phyloP scores from a whole-genome alignment of 805 yeast genomes.

The Candida cerambycidarum region DNA sequence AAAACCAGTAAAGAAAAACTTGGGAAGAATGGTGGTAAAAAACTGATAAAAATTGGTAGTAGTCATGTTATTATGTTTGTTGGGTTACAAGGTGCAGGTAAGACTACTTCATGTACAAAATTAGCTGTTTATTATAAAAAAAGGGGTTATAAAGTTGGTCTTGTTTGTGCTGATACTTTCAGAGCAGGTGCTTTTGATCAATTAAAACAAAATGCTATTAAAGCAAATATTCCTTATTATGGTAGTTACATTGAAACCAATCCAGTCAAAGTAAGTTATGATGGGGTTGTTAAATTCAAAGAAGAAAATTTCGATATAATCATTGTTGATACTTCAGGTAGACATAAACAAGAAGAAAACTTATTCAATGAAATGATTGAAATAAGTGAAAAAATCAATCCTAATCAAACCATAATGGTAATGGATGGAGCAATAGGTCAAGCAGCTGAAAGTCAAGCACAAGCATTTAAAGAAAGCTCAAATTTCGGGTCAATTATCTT shows the following conservation, averaged over 20 bases:
- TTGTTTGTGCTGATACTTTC: slow-evolving; percentile 98
- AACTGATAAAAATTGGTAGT: slow-evolving; percentile 4
- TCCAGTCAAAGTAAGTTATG: slow-evolving; percentile 87
- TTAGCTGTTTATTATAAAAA: slow-evolving; percentile 92
- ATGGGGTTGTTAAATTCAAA: slow-evolving; percentile 89
- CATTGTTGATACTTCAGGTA: slow-evolving; percentile 96
- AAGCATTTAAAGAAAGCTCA: slow-evolving; percentile 89
- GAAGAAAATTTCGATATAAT: slow-evolving; percentile 89
- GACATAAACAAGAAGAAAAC: slow-evolving; percentile 93
- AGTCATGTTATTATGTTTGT: slow-evolving; percentile 89
- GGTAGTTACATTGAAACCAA: slow-evolving; percentile 96
- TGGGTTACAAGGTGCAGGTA: slow-evolving; percentile 98
- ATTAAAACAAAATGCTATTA: slow-evolving; percentile 94
- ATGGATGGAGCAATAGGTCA: slow-evolving; percentile 97
- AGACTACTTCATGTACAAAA: slow-evolving; percentile 96
- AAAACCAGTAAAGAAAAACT: slow-evolving; percentile 16
- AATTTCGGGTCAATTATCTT: slow-evolving; percentile 93
- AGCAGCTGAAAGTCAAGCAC: slow-evolving; percentile 94
- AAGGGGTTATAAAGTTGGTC: slow-evolving; percentile 90
- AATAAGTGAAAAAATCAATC: slow-evolving; percentile 81
- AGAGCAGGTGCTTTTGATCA: slow-evolving; percentile 99
- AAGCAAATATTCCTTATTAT: slow-evolving; percentile 89
- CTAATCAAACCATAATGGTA: slow-evolving; percentile 97
- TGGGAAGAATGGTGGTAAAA: slow-evolving; percentile 10
- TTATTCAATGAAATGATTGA: slow-evolving; percentile 94